Evolutionary conservation across 2,329 filamentous ascomycete genomes (phyloP), one percentile per base, ranked within the genome.

Genomic region (Ascochyta koolunga): DNA sequence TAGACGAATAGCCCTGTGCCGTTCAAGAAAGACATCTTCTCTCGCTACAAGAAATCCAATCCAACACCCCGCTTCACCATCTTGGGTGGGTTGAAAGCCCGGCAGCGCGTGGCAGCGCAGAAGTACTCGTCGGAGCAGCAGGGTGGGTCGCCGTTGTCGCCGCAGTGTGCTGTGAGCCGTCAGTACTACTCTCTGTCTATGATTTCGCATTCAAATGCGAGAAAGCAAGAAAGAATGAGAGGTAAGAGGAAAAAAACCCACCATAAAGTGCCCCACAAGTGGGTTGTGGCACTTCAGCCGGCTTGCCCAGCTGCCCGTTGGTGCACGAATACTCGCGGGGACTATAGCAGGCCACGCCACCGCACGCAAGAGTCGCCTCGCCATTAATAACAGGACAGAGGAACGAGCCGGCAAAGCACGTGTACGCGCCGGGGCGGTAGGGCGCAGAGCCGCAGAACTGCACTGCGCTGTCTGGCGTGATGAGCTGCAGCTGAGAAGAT

Each of bases 381-480:
- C 69, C 72, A 48, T 71, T 55, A 15, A 74, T 37, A 11, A 76
- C 60, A 1, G 75, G 74, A 48, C 74, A 77, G 3, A 76, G 64
- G 22, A 24, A 24, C 8, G 5, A 8, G 22, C 8, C 8, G 22
- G 22, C 22, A 5, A 24, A 6, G n/a, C 22, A 24, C 8, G 22
- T 24, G 22, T 24, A 24, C 44, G 31, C 44, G 36, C 50, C 53
- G 0, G 53, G 53, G 4, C 36, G 13, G 15, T 47, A 56, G 11
- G 53, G 53, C n/a, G 50, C 36, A 3, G 21, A 32, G 2, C 47
- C 53, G n/a, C 53, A 56, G 19, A 44, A 44, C 21, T 46, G 43
- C 16, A 52, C 49, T 18, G 47, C 37, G 10, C 27, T 39, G 18
- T 32, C 38, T 3, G 53, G 47, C 5, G 44, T 52, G 13, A 46